These are phyloP conservation scores for Phoma sp. DNA, from an alignment of 2,329 filamentous ascomycete species.

Conservation along the genomic window DNA sequence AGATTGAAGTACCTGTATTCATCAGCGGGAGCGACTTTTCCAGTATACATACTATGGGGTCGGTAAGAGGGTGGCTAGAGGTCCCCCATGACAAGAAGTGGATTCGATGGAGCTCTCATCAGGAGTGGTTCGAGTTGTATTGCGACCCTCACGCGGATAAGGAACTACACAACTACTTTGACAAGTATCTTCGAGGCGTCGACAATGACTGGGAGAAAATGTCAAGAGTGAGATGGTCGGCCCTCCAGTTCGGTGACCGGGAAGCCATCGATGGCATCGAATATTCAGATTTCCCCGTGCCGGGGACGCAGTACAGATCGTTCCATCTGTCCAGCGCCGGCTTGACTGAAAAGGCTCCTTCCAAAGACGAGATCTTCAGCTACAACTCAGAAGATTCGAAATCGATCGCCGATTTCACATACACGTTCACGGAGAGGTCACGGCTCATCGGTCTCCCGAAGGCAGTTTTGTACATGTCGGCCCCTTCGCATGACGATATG, in stretches of 20 bases:
- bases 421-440: slow-evolving; percentile 45
- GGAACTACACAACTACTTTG: slow-evolving; percentile 51
- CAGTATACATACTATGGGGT: slow-evolving; percentile 30
- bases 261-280: slow-evolving; percentile 27
- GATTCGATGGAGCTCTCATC: slow-evolving; percentile 27
- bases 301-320: slow-evolving; percentile 22
- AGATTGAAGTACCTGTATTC: slow-evolving; percentile 31
- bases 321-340: slow-evolving; percentile 19
- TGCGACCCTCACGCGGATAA: slow-evolving; percentile 18
- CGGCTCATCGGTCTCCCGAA: slow-evolving; percentile 58
- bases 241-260: slow-evolving; percentile 38
- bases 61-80: slow-evolving; percentile 26
- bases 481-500: slow-evolving; percentile 54
- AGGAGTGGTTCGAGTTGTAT: slow-evolving; percentile 35
- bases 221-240: slow-evolving; percentile 53
- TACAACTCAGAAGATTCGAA: slow-evolving; percentile 29
- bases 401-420: slow-evolving; percentile 24
- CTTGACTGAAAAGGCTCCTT: slow-evolving; percentile 3
- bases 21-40: slow-evolving; percentile 26
- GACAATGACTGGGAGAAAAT: slow-evolving; percentile 59
- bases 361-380: slow-evolving; percentile 4
- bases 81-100: slow-evolving; percentile 29
- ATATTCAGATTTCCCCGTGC: slow-evolving; percentile 24
- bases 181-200: slow-evolving; percentile 53
- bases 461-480: slow-evolving; percentile 57